Evolutionary conservation across 768 basidiomycete species (phyloP), one percentile per base, ranked within the genome.

Genomic region (Tremella yokohamensis): DNA sequence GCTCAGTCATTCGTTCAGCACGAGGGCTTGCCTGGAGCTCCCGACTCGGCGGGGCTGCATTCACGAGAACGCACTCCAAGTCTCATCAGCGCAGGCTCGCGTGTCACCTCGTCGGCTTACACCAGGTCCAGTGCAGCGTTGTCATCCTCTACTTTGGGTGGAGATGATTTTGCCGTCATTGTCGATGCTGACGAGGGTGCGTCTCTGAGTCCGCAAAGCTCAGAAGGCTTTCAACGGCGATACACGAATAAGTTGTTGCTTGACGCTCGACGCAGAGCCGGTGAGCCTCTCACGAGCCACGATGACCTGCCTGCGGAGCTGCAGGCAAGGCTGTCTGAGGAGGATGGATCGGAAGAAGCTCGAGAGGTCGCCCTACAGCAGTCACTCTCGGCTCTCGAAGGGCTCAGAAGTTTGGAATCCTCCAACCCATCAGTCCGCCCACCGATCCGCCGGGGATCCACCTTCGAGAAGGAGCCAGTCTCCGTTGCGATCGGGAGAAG

Each of bases 311-410:
- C 61, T 18, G 20, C 15, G 29, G 61, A 63, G 40, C 60, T 66
- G 8, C 60, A 52, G n/a, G 11, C 42, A 57, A 9, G 37, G 47
- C 25, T 40, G 8, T 24, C 13, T 1, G 49, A 51, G n/a, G 61
- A 61, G 1, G 39, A 37, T 16, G 52, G 24, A 4, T 22, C 15
- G 0, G 49, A 59, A 18, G 60, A 62, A 22, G 53, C 56, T 45
- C 37, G 70, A 50, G 56, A 38, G 11, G 39, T 48, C 1, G 70
- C 70, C 11, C 8, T 72, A 4, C 52, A 47, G n/a, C 49, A 57
- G 16, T 69, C 67, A 11, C 53, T 72, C 13, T 67, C 65, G 45
- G 61, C 70, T 1, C 57, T 72, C 6, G 70, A 72, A 52, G 70
- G 70, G 4, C 22, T 37, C 11, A 24, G 60, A 34, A 11, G 4